These are phyloP conservation scores for Neurospora sp. DNA, from an alignment of 495 filamentous ascomycete species.

Conservation along the genomic window DNA sequence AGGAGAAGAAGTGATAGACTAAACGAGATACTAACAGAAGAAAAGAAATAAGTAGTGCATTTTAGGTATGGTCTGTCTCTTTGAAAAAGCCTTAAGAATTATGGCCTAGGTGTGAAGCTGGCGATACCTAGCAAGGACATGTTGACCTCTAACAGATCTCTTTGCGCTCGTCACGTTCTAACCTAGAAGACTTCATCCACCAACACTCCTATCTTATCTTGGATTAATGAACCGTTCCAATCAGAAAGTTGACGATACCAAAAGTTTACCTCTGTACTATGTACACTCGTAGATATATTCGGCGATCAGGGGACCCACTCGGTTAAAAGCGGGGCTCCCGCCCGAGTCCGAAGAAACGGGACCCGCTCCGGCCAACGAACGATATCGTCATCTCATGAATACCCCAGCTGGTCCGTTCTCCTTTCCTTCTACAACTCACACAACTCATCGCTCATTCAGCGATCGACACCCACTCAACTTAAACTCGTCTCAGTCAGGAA, in stretches of 20 bases:
- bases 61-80: neutral
- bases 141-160: neutral
- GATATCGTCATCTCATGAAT: neutral
- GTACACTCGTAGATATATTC: neutral
- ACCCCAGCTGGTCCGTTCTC: neutral
- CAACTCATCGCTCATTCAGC: neutral
- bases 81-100: too few species aligned
- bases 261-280: neutral
- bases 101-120: too few species aligned
- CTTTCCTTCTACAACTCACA: neutral
- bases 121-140: neutral
- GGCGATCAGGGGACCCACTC: neutral
- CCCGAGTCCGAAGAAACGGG: neutral
- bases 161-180: neutral
- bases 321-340: neutral
- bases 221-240: neutral
- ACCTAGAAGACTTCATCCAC: too few species aligned
- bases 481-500: neutral
- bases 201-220: neutral
- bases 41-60: neutral
- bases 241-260: neutral
- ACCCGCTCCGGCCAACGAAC: neutral
- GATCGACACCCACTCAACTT: neutral
- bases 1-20: neutral
- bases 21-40: neutral